Evolutionary conservation across 1,284 basidiomycete genomes (phyloP).

Genomic region (Kwoniella shivajii): DNA sequence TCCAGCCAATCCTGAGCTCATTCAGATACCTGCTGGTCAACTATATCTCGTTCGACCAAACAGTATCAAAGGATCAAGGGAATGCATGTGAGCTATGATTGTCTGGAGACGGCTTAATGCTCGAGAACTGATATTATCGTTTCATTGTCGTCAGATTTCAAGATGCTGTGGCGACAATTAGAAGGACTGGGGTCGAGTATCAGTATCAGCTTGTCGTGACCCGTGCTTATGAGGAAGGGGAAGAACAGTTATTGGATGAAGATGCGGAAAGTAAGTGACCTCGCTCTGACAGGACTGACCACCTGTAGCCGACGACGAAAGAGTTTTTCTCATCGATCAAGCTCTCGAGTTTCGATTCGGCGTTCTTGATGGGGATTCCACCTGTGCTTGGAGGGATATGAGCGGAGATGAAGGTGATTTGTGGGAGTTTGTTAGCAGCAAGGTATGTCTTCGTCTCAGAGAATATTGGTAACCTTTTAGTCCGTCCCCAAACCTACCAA

Average conservation of each 20-base stretch:
- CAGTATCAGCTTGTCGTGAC: slow-evolving; percentile 97
- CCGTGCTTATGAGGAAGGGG: slow-evolving; percentile 91
- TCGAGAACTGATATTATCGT: slow-evolving; percentile 2
- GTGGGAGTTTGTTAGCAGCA: slow-evolving; percentile 55
- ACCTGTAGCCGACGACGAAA: slow-evolving; percentile 78
- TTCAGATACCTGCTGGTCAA: slow-evolving; percentile 90
- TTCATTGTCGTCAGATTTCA: slow-evolving; percentile 69
- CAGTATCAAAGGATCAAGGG: slow-evolving; percentile 84
- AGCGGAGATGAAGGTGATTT: slow-evolving; percentile 54
- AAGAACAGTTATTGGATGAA: slow-evolving; percentile 89
- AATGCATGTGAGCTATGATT: slow-evolving; percentile 99
- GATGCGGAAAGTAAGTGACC: slow-evolving; percentile 85
- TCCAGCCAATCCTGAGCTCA: slow-evolving; percentile 82
- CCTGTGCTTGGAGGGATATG: slow-evolving; percentile 86
- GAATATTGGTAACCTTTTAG: slow-evolving; percentile 65
- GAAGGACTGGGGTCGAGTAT: slow-evolving; percentile 76
- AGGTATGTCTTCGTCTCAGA: slow-evolving; percentile 26
- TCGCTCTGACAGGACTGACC: slow-evolving; percentile 5
- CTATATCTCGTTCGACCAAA: slow-evolving; percentile 89
- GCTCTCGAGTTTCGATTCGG: slow-evolving; percentile 80
- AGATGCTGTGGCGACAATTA: slow-evolving; percentile 91
- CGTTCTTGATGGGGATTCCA: slow-evolving; percentile 75
- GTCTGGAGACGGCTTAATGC: too few species aligned
- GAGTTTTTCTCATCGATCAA: slow-evolving; percentile 86
- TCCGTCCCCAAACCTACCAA: slow-evolving; percentile 78